Evolutionary conservation across 1,284 basidiomycete species (phyloP).

Genomic region (Calocybe gambosa): DNA sequence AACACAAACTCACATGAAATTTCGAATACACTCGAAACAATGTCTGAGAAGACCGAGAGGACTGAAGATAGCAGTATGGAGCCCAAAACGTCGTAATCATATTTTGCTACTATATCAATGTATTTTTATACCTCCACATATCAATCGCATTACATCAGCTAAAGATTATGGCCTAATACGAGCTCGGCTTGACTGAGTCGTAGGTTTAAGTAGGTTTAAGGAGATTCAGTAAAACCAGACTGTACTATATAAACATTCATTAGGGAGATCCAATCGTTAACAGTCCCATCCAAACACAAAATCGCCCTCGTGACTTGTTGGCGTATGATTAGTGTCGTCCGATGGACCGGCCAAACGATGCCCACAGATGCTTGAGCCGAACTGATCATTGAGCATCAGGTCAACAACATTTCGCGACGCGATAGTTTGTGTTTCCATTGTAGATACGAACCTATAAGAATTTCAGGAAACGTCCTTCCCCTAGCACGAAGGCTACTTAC

Average conservation of each 20-base stretch:
- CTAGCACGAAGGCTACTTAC: conserved; percentile 34
- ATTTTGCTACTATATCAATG: conserved; percentile 8
- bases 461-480: conserved; percentile 1
- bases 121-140: conserved; percentile 14
- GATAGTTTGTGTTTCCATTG: conserved; percentile 91
- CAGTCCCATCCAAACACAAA: conserved; percentile 72
- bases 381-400: conserved; percentile 65
- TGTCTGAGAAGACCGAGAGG: conserved; percentile 21
- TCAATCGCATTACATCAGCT: conserved; percentile 5
- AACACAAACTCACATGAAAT: conserved; percentile 4
- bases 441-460: conserved; percentile 61
- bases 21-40: conserved; percentile 16
- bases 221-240: too few species aligned
- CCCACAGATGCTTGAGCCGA: conserved; percentile 56
- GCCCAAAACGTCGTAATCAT: conserved; percentile 15
- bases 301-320: conserved; percentile 22
- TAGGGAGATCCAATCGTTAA: too few species aligned
- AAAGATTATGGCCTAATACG: too few species aligned
- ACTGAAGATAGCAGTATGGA: conserved; percentile 19
- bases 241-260: too few species aligned
- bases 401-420: conserved; percentile 81
- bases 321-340: conserved; percentile 6
- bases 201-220: too few species aligned
- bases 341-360: conserved; percentile 23
- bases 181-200: too few species aligned